Percentiles rank a stretch among this genome's conserved stretches.
phyloP scores from a whole-genome alignment of 345 rosid species.

The Eucalyptus pauciflora region DNA sequence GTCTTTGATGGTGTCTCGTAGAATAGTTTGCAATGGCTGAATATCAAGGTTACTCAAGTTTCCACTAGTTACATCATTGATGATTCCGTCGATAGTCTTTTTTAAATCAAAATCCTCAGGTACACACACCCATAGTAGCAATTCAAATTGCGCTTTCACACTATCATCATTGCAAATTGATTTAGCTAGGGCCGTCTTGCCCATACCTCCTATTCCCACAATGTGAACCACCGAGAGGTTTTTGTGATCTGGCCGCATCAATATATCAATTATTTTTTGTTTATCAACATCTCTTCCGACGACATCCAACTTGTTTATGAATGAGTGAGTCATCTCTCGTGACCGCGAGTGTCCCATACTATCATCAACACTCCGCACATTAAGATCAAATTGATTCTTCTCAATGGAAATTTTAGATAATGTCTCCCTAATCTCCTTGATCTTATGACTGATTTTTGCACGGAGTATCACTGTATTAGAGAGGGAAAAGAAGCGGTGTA shows the following conservation, averaged over 20 bases:
- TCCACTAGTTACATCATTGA: accelerated
- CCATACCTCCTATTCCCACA: not conserved
- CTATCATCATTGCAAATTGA: accelerated
- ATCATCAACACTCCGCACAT: not conserved
- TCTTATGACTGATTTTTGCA: too few relatives aligned
- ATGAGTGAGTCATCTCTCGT: not conserved
- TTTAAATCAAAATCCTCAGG: not conserved
- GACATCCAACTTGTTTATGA: not conserved
- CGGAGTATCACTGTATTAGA: too few relatives aligned
- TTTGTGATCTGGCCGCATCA: accelerated
- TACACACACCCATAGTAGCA: not conserved
- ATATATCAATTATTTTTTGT: not conserved
- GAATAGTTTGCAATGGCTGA: accelerated
- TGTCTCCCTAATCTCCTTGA: not conserved
- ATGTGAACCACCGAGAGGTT: not conserved
- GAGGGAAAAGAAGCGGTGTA: too few relatives aligned
- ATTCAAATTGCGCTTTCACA: accelerated
- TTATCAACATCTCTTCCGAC: not conserved
- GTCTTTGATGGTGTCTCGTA: not conserved
- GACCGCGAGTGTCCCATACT: accelerated
- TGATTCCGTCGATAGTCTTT: accelerated
- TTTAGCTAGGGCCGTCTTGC: not conserved
- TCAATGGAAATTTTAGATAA: not conserved
- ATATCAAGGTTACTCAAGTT: not conserved
- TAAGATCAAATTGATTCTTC: not conserved